Evolutionary conservation across 2,329 filamentous ascomycete species (phyloP).

Genomic region (Pseudonectria foliicola): DNA sequence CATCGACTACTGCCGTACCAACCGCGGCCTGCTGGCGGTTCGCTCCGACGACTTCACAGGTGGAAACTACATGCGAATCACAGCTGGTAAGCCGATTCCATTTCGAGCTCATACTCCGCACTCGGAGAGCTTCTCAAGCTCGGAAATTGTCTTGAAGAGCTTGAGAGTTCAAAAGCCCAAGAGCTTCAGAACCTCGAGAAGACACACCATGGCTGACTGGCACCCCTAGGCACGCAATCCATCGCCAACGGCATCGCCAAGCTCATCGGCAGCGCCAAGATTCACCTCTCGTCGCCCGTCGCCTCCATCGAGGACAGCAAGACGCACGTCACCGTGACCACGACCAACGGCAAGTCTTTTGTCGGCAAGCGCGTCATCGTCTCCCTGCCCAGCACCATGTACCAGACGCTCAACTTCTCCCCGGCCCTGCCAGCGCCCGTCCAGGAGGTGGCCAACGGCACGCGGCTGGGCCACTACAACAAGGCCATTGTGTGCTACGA

Average conservation of each 20-base stretch:
- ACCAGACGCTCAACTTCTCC: constrained; percentile 37
- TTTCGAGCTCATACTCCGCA: not conserved
- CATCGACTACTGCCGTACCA: constrained; percentile 31
- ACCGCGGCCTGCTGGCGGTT: constrained; percentile 26
- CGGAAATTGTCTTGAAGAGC: too few species aligned
- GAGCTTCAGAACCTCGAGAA: too few species aligned
- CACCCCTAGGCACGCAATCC: constrained; percentile 15
- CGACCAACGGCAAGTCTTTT: constrained; percentile 17
- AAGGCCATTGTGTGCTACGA: constrained; percentile 31
- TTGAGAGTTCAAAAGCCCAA: too few species aligned
- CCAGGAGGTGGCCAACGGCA: constrained; percentile 26
- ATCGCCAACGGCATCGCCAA: constrained; percentile 22
- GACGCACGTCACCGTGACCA: constrained; percentile 11
- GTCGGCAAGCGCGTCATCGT: constrained; percentile 36
- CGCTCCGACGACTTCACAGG: constrained; percentile 29
- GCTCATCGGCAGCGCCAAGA: constrained; percentile 16
- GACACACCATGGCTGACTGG: too few species aligned
- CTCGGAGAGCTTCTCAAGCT: not conserved
- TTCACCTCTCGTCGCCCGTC: constrained; percentile 14
- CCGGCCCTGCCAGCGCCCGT: constrained; percentile 35
- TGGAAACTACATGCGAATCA: constrained; percentile 28
- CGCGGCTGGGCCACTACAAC: constrained; percentile 36
- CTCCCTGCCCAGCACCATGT: constrained; percentile 42
- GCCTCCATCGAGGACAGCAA: constrained; percentile 16
- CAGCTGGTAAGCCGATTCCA: constrained; percentile 7